phyloP scores from a whole-genome alignment of 805 yeast genomes.

The Dipodascopsis uninucleata region DNA sequence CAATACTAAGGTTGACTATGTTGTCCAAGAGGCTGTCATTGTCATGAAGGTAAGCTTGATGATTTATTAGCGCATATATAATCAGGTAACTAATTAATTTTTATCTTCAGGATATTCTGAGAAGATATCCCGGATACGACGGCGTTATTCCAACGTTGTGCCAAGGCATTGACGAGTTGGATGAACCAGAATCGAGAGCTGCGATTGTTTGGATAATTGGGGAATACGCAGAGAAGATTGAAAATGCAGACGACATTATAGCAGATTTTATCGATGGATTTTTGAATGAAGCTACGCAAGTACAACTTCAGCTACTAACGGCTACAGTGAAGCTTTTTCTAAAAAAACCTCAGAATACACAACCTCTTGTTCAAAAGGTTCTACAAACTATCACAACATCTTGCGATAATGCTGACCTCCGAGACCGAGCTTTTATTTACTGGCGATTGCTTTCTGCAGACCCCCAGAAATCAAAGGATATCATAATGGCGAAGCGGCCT shows the following conservation, averaged over 20 bases:
- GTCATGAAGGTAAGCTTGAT: slow-evolving; percentile 57
- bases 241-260: slow-evolving; percentile 41
- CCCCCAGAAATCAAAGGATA: slow-evolving; percentile 62
- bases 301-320: slow-evolving; percentile 71
- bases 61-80: too few relatives aligned
- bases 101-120: slow-evolving; percentile 27
- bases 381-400: slow-evolving; percentile 73
- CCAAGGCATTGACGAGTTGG: slow-evolving; percentile 51
- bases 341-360: slow-evolving; percentile 51
- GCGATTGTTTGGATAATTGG: slow-evolving; percentile 85
- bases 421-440: slow-evolving; percentile 83
- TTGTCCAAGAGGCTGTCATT: slow-evolving; percentile 75
- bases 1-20: slow-evolving; percentile 65
- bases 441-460: slow-evolving; percentile 85
- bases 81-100: too few relatives aligned
- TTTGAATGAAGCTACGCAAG: slow-evolving; percentile 67
- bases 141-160: slow-evolving; percentile 46
- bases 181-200: slow-evolving; percentile 75
- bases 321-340: slow-evolving; percentile 75
- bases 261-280: slow-evolving; percentile 46
- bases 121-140: slow-evolving; percentile 56
- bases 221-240: slow-evolving; percentile 58
- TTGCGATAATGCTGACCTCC: slow-evolving; percentile 75
- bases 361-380: slow-evolving; percentile 73
- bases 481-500: slow-evolving; percentile 63